Evolutionary conservation across 495 filamentous ascomycete species (phyloP), one percentile per base, ranked within the genome.

Genomic region (Talaromyces liani): DNA sequence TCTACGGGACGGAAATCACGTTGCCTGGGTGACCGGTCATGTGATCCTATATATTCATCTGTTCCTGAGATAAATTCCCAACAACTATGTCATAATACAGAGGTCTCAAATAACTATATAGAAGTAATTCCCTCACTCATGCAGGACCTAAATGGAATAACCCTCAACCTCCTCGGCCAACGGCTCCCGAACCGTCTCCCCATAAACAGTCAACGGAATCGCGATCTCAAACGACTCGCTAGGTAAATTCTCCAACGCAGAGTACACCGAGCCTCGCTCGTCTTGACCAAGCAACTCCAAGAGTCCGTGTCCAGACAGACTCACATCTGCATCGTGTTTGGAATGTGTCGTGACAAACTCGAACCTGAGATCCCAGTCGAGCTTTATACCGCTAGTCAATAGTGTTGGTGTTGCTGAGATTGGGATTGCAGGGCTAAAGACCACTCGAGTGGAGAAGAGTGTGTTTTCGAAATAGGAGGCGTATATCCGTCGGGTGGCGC

Each of bases 181-280:
- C 24, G 67, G 71, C 55, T 80, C 79, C 25, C 75, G 71, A 3
- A 81, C 77, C 31, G 81, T 82, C 61, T 90, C 87, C 7, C 92
- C 92, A 72, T 93, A 97, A 0, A 97, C 89, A 55, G 83, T 83
- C 59, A 97, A 72, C 55, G 92, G 92, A 56, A 96, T 89, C 2
- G 84, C 83, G 54, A 97, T 88, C 71, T 96, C 92, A 75, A 97
- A 97, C 18, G 88, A 92, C 79, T 96, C 92, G 66, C 91, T 92
- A 18, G 84, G 80, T 62, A 97, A 68, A 65, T 84, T 85, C 75
- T 95, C 90, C 64, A 87, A 82, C 1, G 91, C 88, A 3, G 88
- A 88, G 41, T 91, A 69, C 1, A 90, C 80, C 2, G 80, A 79
- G 0, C 91, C 91, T 25, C 90, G 77, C 63, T 96, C 91, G 71